Conservation (phyloP, 1,284 basidiomycete genomes). For the Takashimella koratensis region DNA sequence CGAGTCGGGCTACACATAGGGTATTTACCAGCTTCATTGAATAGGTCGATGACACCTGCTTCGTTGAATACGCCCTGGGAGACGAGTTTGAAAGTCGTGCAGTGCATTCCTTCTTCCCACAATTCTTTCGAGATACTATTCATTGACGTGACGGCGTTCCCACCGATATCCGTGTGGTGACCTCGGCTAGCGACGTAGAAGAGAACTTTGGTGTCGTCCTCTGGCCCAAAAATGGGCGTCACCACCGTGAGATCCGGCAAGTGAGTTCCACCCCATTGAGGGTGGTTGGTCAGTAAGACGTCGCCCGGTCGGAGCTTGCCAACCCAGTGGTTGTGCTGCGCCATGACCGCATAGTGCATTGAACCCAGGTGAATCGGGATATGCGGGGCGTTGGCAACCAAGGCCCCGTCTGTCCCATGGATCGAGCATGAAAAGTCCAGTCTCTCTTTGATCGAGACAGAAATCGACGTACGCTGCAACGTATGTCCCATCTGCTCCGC, state of each 20-base stretch:
- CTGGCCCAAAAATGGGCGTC: conserved; percentile 35
- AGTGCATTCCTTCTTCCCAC: conserved; percentile 67
- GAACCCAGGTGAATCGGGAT: conserved; percentile 46
- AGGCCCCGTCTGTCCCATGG: conserved; percentile 50
- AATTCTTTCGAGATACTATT: conserved; percentile 86
- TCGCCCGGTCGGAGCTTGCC: conserved; percentile 38
- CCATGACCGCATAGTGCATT: conserved; percentile 48
- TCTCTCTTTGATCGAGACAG: conserved; percentile 43
- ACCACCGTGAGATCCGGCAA: conserved; percentile 43
- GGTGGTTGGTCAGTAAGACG: conserved; percentile 49
- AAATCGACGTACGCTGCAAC: conserved; percentile 52
- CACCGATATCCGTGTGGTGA: conserved; percentile 41
- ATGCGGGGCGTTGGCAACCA: conserved; percentile 50
- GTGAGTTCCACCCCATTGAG: conserved; percentile 45
- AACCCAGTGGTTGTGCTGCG: conserved; percentile 37
- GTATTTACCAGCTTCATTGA: conserved; percentile 11
- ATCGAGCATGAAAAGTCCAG: conserved; percentile 49
- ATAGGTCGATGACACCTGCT: conserved; percentile 14
- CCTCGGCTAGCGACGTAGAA: conserved; percentile 40
- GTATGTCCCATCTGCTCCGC: conserved; percentile 54
- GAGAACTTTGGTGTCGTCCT: conserved; percentile 29
- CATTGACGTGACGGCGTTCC: conserved; percentile 65
- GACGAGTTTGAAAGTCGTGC: conserved; percentile 11
- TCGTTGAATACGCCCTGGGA: conserved; percentile 22
- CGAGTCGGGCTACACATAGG: conserved; percentile 8